phyloP scores from a whole-genome alignment of 2,329 filamentous ascomycete genomes.

The Thelonectria rubi region DNA sequence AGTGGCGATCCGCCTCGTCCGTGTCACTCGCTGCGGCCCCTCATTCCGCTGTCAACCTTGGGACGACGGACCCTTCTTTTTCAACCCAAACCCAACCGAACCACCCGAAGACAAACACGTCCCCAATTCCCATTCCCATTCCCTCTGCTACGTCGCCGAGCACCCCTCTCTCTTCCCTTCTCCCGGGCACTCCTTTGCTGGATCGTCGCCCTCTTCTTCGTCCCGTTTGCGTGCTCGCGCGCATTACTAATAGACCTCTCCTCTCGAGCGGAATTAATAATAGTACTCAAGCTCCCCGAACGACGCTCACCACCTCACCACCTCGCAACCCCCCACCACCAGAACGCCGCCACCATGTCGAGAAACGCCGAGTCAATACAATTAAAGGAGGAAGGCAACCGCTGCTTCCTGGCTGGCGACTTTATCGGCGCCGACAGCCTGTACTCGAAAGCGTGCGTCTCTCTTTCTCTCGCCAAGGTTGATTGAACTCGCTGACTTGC shows the following conservation, averaged over 20 bases:
- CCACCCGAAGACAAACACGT: no score
- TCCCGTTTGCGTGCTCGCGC: not conserved
- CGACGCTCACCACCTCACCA: not conserved
- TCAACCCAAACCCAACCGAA: not conserved
- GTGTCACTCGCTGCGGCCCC: not conserved
- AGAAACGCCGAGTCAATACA: constrained; percentile 43
- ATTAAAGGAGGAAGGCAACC: constrained; percentile 70
- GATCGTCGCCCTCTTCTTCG: not conserved
- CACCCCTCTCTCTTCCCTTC: not conserved
- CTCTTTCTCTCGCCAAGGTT: no score
- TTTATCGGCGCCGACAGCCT: constrained; percentile 71
- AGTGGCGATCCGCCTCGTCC: not conserved
- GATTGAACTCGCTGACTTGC: constrained; percentile 1
- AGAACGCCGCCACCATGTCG: constrained; percentile 40
- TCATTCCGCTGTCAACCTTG: constrained; percentile 1
- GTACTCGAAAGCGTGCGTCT: constrained; percentile 75
- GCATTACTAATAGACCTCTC: no score
- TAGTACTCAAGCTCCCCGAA: no score
- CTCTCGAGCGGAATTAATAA: no score
- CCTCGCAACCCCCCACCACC: not conserved
- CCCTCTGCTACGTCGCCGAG: not conserved
- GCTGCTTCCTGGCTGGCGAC: constrained; percentile 71
- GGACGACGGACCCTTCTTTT: not conserved
- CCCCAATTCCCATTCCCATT: no score
- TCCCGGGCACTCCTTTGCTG: not conserved